Base-by-base conservation (phyloP, 352 stramenopile species). In the Aphanomyces cochlioides region DNA sequence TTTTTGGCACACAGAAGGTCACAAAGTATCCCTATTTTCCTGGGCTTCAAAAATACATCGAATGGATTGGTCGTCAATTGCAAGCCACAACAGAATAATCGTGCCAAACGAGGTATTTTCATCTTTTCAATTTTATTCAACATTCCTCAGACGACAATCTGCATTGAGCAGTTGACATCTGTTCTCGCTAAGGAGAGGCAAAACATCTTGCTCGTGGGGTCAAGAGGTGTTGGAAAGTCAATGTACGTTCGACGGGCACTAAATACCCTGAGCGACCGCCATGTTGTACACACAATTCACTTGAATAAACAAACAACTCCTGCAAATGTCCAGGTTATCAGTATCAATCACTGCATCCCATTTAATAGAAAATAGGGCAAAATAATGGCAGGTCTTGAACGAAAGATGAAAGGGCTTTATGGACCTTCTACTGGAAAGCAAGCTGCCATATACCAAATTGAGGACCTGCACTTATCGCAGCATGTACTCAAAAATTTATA, bases 381-480 rank as follows among this genome's bases (percentile, higher is more conserved):
- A 39, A 28, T 70, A 17, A 40, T 70, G 6, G 47, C 10, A 10
- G 47, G 39, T 36, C 34, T 70, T 8, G 64, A 70, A 28, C 74
- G 79, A 1, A 88, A 87, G 65, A 73, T 90, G 56, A 84, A 83
- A 75, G 79, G 78, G 36, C 68, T 83, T 2, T 83, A 85, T 39
- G 89, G 82, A 50, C 81, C 84, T 41, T 72, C 73, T 4, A 75
- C 80, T 2, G 84, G 82, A 0, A 89, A 80, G 38, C 70, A 76
- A 41, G 74, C 53, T 34, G 45, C 64, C 7, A 43, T 57, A n/a
- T 72, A 47, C 47, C 39, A 61, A 21, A 47, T 70, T 10, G 64
- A 70, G 10, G 64, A 70, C 40, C 15, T 70, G 50, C 64, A 70
- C 47, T 47, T 70, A 36, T n/a, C 47, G 34, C 34, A 54, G 12